Base-by-base conservation (phyloP, 306 rosid species). In the Ziziphus jujuba region DNA sequence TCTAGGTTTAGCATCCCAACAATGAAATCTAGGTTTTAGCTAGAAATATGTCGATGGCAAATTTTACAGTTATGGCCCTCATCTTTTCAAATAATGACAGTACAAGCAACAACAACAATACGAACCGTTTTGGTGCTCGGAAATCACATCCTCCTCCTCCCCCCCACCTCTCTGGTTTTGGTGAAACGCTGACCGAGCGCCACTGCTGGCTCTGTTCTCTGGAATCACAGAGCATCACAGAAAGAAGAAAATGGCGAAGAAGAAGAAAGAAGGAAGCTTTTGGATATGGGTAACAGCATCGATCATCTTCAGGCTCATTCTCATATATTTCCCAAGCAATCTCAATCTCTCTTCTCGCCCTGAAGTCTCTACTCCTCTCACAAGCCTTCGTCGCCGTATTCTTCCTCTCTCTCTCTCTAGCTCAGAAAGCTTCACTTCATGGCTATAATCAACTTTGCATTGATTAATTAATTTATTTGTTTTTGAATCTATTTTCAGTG, bases 301-400 rank as follows among this genome's bases (percentile, higher is more conserved):
- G 20, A 38, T 90, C 22, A n/a, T 85, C 17, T 77, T 90, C 67
- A 79, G 99, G 80, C 84, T 93, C 9, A 58, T 86, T 56, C 80
- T 93, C 16, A 43, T 93, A 21, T 90, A 84, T 82, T 86, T 85
- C 17, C 87, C 98, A 36, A 62, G 64, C 65, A 86, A 90, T 59
- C 90, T 93, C 66, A 88, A 85, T 74, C 86, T 93, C 69, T 82
- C 90, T 60, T 90, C 96, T 67, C 97, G 99, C 64, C 97, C 96
- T 5, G 97, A 93, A 85, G 86, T 93, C 72, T 84, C 96, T 69
- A 93, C 99, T 1, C 95, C 99, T 60, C 84, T 90, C 79, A 90
- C 99, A 70, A 93, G 97, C 77, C 76, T 93, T 51, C 95, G 86
- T 21, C 97, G 95, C 72, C 69, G 97, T 93, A 84, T 21, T 70